phyloP scores from a whole-genome alignment of 768 basidiomycete genomes.

The Tricholomella constricta region DNA sequence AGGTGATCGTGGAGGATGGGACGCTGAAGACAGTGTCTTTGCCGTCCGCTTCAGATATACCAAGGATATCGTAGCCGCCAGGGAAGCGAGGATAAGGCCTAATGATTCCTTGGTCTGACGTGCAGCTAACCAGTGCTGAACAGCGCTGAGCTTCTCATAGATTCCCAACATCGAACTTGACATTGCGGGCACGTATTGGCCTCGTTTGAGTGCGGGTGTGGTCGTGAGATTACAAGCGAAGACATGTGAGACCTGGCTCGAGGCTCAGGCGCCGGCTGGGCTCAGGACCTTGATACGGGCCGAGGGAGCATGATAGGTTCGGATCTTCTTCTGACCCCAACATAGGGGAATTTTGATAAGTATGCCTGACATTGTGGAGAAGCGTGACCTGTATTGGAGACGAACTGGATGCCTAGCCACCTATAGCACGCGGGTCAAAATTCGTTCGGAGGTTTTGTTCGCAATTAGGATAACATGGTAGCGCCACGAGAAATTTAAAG shows the following conservation, averaged over 20 bases:
- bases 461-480: too few species aligned
- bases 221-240: neutral
- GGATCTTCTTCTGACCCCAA: too few species aligned
- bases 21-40: neutral
- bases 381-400: neutral
- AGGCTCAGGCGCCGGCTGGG: too few species aligned
- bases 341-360: too few species aligned
- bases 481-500: too few species aligned
- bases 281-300: too few species aligned
- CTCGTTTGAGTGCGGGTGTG: neutral
- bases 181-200: neutral
- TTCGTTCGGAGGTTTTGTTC: too few species aligned
- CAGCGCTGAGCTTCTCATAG: neutral
- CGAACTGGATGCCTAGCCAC: too few species aligned
- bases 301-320: too few species aligned
- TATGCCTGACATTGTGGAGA: neutral
- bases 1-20: neutral
- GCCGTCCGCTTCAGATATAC: neutral
- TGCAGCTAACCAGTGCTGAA: neutral
- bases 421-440: neutral
- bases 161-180: slow-evolving; percentile 6
- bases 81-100: neutral
- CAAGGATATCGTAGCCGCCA: neutral
- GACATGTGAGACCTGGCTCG: neutral
- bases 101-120: neutral